Evolutionary conservation across 2,329 filamentous ascomycete genomes (phyloP).

Genomic region (Pseudogymnoascus sp.): DNA sequence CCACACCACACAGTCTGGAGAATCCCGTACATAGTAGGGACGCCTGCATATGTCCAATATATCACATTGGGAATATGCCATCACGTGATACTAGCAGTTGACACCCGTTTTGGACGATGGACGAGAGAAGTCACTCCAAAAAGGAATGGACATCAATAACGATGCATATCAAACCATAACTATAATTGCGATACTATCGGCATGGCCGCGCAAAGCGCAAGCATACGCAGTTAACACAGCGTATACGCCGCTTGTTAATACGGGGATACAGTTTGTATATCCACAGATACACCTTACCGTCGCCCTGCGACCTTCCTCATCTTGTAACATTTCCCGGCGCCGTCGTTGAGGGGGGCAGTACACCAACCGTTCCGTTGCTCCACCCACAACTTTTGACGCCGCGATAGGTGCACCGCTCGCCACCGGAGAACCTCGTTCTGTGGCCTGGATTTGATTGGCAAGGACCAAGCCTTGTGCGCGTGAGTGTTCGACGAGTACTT

Average conservation of each 20-base stretch:
- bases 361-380: background rate
- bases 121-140: background rate
- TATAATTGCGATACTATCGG: background rate
- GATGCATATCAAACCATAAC: background rate
- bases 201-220: background rate
- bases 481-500: background rate
- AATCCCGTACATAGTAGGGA: background rate
- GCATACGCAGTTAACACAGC: background rate
- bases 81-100: background rate
- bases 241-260: too few relatives aligned
- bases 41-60: background rate
- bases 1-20: background rate
- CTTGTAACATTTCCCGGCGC: background rate
- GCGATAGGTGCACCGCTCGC: background rate
- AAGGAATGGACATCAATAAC: background rate
- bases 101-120: background rate
- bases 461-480: background rate
- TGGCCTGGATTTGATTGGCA: background rate
- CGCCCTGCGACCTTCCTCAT: conserved; percentile 1
- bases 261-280: background rate
- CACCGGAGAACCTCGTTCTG: background rate
- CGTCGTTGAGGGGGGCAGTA: background rate
- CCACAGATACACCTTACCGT: background rate
- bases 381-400: background rate
- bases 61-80: background rate